Percentiles rank a stretch among this genome's conserved stretches.
Evolutionary conservation across 2,329 filamentous ascomycete species (phyloP).

Genomic region (Camptophora hylomeconis): DNA sequence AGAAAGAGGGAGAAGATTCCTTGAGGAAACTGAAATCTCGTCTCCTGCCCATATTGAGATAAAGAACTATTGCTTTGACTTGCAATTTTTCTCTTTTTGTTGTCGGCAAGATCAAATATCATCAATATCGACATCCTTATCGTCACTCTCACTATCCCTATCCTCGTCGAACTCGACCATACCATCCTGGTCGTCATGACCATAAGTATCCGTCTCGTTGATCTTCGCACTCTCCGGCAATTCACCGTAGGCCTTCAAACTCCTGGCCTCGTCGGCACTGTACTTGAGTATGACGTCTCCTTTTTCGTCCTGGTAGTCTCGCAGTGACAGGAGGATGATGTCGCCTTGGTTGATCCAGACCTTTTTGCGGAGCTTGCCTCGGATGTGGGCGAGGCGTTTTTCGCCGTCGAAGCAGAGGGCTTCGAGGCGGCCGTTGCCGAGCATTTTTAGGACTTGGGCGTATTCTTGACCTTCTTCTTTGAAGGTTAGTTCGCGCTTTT

Average conservation of each 20-base stretch:
- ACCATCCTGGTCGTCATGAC: conserved; percentile 85
- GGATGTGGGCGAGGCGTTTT: conserved; percentile 71
- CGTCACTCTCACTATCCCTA: conserved; percentile 46
- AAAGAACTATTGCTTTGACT: no score
- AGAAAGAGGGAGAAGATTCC: no score
- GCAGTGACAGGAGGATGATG: conserved; percentile 76
- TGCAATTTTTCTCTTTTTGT: no score
- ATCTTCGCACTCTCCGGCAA: conserved; percentile 97
- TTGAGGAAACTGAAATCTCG: no score
- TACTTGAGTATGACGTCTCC: conserved; percentile 92
- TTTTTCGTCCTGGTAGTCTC: conserved; percentile 90
- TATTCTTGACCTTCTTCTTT: conserved; percentile 96
- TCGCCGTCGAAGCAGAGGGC: conserved; percentile 91
- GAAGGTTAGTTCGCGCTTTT: conserved; percentile 97
- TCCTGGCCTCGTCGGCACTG: conserved; percentile 86
- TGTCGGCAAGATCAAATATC: conserved; percentile 85
- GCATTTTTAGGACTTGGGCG: conserved; percentile 86
- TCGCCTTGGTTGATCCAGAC: conserved; percentile 99
- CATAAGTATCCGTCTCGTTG: conserved; percentile 96
- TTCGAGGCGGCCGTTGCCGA: conserved; percentile 87
- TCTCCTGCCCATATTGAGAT: no score
- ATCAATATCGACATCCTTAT: conserved; percentile 75
- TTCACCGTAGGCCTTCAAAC: conserved; percentile 93
- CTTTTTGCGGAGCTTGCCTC: conserved; percentile 98
- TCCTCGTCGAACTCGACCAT: conserved; percentile 99